Evolutionary conservation across 2,329 filamentous ascomycete species (phyloP).

Genomic region (Chalaropsis thielavioides): DNA sequence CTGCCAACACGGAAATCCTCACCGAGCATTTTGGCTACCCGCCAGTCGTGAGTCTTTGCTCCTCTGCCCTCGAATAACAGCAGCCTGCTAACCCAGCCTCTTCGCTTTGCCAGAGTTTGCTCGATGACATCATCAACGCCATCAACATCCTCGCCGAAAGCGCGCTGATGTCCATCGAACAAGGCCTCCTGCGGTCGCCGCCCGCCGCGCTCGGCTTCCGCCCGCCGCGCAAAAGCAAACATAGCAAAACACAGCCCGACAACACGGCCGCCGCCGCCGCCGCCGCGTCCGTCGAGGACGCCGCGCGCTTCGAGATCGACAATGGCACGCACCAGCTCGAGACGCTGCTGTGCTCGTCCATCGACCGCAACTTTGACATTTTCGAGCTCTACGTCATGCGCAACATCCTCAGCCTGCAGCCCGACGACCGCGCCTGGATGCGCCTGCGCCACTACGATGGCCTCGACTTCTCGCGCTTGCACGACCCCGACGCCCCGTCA

Average conservation of each 20-base stretch:
- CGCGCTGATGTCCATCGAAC: conserved; percentile 76
- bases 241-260: background rate
- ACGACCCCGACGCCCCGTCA: conserved; percentile 30
- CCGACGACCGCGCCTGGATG: conserved; percentile 63
- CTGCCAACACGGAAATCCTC: conserved; percentile 50
- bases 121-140: conserved; percentile 96
- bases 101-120: conserved; percentile 50
- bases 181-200: conserved; percentile 58
- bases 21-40: conserved; percentile 95
- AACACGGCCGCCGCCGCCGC: background rate
- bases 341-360: conserved; percentile 64
- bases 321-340: conserved; percentile 75
- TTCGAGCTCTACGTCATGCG: conserved; percentile 82
- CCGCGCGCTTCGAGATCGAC: conserved; percentile 56
- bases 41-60: conserved; percentile 52
- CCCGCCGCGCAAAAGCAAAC: conserved; percentile 27
- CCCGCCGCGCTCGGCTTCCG: conserved; percentile 72
- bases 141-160: conserved; percentile 88
- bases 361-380: conserved; percentile 74
- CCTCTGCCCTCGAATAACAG: background rate
- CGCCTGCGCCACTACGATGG: conserved; percentile 73
- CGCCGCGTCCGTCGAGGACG: conserved; percentile 27
- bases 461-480: conserved; percentile 31
- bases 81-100: conserved; percentile 11
- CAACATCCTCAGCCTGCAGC: conserved; percentile 60